Evolutionary conservation across 192 early-diverging fungal species (phyloP), one percentile per base, ranked within the genome.

Genomic region (Chytriomyces sp.): DNA sequence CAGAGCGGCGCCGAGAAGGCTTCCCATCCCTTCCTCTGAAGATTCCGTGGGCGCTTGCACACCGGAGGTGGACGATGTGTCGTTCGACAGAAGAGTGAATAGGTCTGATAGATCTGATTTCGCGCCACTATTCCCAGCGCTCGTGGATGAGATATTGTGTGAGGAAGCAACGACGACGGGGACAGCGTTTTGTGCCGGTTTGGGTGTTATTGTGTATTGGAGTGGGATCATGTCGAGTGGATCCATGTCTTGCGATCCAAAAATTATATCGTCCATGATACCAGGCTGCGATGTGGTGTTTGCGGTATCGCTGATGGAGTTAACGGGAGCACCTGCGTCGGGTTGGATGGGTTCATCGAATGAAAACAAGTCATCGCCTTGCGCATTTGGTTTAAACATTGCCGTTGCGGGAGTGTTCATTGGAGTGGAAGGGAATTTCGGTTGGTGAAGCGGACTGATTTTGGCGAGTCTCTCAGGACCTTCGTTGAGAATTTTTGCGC

Each of bases 11-110:
- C 43, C 71, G 7, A 72, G 44, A 10, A 72, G 49, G 45, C 71
- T 72, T 23, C 71, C 71, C 71, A 72, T 72, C n/a, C 71, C 71
- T 24, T 57, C 53, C 48, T 57, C 45, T 13, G 35, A 35, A 35
- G 35, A 35, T 35, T 35, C 35, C 1, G 35, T 2, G 35, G 35
- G 35, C 35, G 35, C 35, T 0, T 35, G 35, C 35, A 35, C 35
- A 35, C 35, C 35, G 4, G 47, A 44, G 47, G 67, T 20, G 18
- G 45, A 20, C 11, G 3, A n/a, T 47, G 26, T 28, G 67, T 13
- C 16, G 53, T 20, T 57, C 20, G 53, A 20, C 3, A 57, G 53
- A 5, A 20, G 13, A 20, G 13, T 20, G 53, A 57, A 57, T 2
- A 57, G 53, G 53, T 20, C 20, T 57, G 53, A 13, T 35, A 35